Evolutionary conservation across 805 yeast genomes (phyloP).

Genomic region (Schizosaccharomyces lindneri): DNA sequence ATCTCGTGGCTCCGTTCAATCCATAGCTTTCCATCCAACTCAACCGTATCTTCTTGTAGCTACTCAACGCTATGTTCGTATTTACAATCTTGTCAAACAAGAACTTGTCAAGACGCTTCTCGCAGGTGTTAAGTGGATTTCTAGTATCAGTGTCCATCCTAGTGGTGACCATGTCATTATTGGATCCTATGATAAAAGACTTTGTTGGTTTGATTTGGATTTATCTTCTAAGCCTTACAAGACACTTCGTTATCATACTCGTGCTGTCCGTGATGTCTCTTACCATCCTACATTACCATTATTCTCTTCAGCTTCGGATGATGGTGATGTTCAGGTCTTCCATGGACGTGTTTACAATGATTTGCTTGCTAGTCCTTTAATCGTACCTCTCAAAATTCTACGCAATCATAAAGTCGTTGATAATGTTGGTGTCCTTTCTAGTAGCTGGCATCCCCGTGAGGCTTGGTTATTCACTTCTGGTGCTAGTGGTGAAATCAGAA

Average conservation of each 20-base stretch:
- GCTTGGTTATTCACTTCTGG: constrained; percentile 96
- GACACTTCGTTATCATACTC: constrained; percentile 80
- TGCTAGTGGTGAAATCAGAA: constrained; percentile 83
- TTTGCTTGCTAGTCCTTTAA: constrained; percentile 76
- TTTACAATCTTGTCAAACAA: constrained; percentile 78
- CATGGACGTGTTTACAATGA: constrained; percentile 93
- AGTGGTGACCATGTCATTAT: constrained; percentile 80
- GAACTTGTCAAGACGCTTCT: constrained; percentile 53
- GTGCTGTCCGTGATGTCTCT: constrained; percentile 69
- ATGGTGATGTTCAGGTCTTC: constrained; percentile 78
- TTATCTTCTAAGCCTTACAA: constrained; percentile 74
- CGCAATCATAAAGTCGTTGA: constrained; percentile 64
- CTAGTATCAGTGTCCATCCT: constrained; percentile 81
- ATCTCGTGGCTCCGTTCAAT: constrained; percentile 82
- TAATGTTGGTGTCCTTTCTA: constrained; percentile 66
- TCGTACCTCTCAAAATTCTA: constrained; percentile 85
- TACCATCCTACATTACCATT: constrained; percentile 79
- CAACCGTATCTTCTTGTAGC: constrained; percentile 83
- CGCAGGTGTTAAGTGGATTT: constrained; percentile 93
- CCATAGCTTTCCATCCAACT: constrained; percentile 90
- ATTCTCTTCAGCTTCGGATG: constrained; percentile 87
- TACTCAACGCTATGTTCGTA: constrained; percentile 74
- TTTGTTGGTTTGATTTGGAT: constrained; percentile 92
- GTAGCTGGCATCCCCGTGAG: constrained; percentile 91
- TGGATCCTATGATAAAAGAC: constrained; percentile 80